Conservation (phyloP, 306 rosid genomes). For the Rubus idaeus region DNA sequence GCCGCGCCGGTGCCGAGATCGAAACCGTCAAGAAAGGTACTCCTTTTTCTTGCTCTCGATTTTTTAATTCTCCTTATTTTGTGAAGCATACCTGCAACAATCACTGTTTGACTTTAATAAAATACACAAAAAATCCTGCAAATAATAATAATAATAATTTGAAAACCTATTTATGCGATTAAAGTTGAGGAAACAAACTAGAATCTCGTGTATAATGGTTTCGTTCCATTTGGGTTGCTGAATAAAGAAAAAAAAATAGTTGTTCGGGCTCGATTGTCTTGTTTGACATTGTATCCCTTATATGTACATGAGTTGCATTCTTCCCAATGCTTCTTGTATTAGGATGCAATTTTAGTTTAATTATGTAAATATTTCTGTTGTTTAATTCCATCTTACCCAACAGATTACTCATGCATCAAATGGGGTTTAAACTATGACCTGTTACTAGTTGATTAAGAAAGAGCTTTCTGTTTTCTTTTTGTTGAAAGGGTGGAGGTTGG, state of each 20-base stretch:
- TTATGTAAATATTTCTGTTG: neutral
- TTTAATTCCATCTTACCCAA: neutral
- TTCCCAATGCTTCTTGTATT: neutral
- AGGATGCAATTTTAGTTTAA: neutral
- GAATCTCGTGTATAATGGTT: too few species aligned
- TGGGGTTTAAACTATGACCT: neutral
- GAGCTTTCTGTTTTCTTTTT: neutral
- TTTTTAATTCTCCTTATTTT: neutral
- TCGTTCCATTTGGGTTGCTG: neutral
- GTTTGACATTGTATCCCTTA: neutral
- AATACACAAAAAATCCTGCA: neutral
- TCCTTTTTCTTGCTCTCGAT: neutral
- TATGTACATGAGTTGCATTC: neutral
- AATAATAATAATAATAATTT: neutral
- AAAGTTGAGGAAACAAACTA: neutral
- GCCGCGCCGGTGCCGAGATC: conserved; percentile 80
- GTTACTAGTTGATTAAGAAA: too few species aligned
- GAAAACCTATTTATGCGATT: neutral
- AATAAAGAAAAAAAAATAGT: neutral
- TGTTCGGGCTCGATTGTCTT: neutral
- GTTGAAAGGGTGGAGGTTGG: neutral
- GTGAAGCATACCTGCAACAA: too few species aligned
- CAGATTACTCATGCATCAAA: neutral
- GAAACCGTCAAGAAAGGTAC: conserved; percentile 73
- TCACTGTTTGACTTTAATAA: too few species aligned